Base-by-base conservation (phyloP, 345 rosid genomes). In the Toxicodendron radicans region DNA sequence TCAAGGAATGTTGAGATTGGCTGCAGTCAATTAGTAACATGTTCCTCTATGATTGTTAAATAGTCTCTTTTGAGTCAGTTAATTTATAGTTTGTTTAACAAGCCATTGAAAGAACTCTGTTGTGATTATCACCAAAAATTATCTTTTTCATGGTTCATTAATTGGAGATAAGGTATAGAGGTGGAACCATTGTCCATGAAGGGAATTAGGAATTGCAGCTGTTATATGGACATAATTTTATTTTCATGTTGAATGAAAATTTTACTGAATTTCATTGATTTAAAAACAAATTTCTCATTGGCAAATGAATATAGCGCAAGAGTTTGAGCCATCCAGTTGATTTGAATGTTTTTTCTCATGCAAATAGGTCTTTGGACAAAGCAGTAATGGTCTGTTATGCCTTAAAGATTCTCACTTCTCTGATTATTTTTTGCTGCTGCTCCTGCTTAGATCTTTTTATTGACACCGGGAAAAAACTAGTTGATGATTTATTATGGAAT, bases 131-230 rank as follows among this genome's bases (percentile, higher is more conserved):
- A 0, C 8, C 6, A 38, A 38, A 38, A 35, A 2, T 38, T 38
- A 38, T 38, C 43, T 7, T 38, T 38, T 38, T 38, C 7, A 38
- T 38, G 8, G 43, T 38, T 38, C 6, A 9, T 38, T 38, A 70
- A 45, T 27, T 27, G 87, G 74, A 33, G 78, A 63, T 69, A 77
- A 72, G 57, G 84, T 38, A 7, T 38, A 38, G 8, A 7, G 43
- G 0, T 46, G 43, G 33, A 20, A 17, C 53, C 13, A 5, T 46
- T 9, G 14, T n/a, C 0, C 57, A 14, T 48, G 41, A 30, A 17
- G 7, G 38, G 49, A 10, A 51, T 64, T 4, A 13, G 23, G 3
- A n/a, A 38, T 64, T 41, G 49, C 52, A 20, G 23, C 43, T 38
- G 32, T 64, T 63, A 38, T 64, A 24, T 21, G 33, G n/a, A 9